Evolutionary conservation across 768 basidiomycete species (phyloP).

Genomic region (Cubamyces sp.): DNA sequence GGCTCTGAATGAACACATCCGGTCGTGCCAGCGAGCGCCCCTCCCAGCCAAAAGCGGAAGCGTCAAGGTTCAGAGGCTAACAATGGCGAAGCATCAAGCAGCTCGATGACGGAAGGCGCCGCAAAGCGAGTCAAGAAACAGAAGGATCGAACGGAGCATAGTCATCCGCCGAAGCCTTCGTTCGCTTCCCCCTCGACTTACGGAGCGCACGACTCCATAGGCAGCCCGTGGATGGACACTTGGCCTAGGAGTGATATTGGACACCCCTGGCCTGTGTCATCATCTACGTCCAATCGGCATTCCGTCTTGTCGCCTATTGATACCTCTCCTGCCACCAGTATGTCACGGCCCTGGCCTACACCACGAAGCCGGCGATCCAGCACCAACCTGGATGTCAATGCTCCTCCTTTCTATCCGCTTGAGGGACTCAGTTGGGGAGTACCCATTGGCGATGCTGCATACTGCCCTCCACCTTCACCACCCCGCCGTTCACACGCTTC

Average conservation of each 20-base stretch:
- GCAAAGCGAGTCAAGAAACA: conserved; percentile 2
- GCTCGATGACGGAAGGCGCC: background rate
- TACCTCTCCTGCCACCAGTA: background rate
- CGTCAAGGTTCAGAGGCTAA: background rate
- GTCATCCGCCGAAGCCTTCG: background rate
- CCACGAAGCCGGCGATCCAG: no score
- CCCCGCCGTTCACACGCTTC: no score
- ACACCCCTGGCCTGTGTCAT: background rate
- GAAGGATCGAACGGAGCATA: background rate
- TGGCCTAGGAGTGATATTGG: background rate
- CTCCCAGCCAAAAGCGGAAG: background rate
- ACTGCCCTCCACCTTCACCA: no score
- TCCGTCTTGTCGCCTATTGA: background rate
- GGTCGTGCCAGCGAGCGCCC: background rate
- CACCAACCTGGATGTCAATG: no score
- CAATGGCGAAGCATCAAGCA: background rate
- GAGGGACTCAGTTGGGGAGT: no score
- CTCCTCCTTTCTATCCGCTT: no score
- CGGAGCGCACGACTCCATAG: background rate
- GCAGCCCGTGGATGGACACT: background rate
- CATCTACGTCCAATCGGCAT: background rate
- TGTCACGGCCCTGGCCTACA: background rate
- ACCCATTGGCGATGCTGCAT: no score
- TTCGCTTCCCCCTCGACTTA: background rate
- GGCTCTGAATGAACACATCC: background rate